These are phyloP conservation scores for Trichoderma sp. DNA, from an alignment of 2,329 filamentous ascomycete species.

Conservation along the genomic window DNA sequence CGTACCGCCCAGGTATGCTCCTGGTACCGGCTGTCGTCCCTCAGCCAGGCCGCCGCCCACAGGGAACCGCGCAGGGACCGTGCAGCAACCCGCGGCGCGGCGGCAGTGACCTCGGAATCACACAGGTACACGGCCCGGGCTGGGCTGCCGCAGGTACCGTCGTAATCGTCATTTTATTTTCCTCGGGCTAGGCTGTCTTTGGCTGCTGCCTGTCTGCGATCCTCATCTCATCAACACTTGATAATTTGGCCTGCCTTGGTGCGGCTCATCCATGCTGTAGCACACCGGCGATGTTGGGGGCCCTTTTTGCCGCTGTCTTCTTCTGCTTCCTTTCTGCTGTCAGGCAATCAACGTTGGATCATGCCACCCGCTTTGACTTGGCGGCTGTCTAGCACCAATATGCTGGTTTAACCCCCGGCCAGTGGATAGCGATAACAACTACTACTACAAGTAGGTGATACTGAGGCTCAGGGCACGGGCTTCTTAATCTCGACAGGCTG, in stretches of 20 bases:
- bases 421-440: neutral
- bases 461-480: slow-evolving; percentile 5
- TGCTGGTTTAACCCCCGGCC: neutral
- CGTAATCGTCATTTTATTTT: slow-evolving; percentile 22
- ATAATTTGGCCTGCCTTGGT: neutral
- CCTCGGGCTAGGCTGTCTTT: slow-evolving; percentile 11
- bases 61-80: neutral
- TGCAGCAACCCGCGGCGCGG: neutral
- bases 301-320: neutral
- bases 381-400: neutral
- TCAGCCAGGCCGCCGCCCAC: neutral
- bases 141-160: neutral
- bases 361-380: slow-evolving; percentile 2
- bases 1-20: neutral
- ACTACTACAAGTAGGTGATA: too few relatives aligned
- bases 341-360: slow-evolving; percentile 19
- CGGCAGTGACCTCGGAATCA: slow-evolving; percentile 7
- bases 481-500: slow-evolving; percentile 14
- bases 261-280: slow-evolving; percentile 17
- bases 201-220: slow-evolving; percentile 23
- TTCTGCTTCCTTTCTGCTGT: neutral
- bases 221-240: slow-evolving; percentile 2
- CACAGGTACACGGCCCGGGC: neutral
- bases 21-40: neutral
- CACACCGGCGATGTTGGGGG: neutral